Conservation (phyloP, 208 protist species). For the Balamuthia mandrillaris region DNA sequence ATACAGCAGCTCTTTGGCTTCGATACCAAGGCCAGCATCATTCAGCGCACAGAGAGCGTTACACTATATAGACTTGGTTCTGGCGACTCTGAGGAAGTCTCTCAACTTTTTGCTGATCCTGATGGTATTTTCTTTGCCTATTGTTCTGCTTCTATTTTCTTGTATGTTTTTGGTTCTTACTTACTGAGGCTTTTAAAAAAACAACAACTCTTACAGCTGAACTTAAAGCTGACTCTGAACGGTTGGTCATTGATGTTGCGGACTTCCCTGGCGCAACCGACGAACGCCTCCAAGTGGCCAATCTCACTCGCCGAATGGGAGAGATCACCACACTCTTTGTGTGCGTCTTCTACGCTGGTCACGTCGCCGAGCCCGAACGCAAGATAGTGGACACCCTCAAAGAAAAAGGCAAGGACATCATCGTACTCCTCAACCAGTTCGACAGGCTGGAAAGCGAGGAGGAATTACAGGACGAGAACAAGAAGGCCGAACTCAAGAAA, state of each 20-base stretch:
- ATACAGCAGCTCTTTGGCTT: too few relatives aligned
- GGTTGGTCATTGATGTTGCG: background rate
- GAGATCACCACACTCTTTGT: conserved; percentile 18
- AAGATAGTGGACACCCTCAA: background rate
- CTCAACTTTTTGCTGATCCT: too few relatives aligned
- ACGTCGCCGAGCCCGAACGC: conserved; percentile 6
- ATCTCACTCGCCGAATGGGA: background rate
- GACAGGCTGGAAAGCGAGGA: too few relatives aligned
- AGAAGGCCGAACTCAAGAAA: too few relatives aligned
- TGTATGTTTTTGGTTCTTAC: background rate
- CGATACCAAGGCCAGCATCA: too few relatives aligned
- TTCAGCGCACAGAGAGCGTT: too few relatives aligned
- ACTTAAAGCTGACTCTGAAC: background rate
- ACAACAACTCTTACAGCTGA: background rate
- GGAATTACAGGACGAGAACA: too few relatives aligned
- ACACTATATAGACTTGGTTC: too few relatives aligned
- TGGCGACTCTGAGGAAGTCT: too few relatives aligned
- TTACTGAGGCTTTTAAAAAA: background rate
- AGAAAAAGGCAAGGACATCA: background rate
- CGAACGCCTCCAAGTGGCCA: background rate
- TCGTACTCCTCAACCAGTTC: background rate
- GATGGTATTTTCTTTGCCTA: too few relatives aligned
- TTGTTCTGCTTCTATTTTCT: background rate
- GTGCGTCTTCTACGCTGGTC: background rate
- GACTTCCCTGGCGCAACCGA: conserved; percentile 22